Base-by-base conservation (phyloP, 768 basidiomycete species). In the Dioszegia aurantiaca region DNA sequence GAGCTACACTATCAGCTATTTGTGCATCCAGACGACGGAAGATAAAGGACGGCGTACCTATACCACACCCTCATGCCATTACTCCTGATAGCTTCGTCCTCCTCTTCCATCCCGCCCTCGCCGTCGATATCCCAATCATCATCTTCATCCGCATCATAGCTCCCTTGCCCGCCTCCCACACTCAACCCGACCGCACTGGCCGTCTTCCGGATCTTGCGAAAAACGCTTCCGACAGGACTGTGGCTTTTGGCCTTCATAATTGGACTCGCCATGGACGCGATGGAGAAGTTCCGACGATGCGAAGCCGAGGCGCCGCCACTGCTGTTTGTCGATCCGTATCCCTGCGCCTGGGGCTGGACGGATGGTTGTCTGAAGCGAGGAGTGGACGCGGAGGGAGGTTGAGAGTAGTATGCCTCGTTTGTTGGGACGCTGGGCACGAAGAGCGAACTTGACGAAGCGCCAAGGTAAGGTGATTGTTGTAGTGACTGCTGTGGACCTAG, bases 41-140 rank as follows among this genome's bases (percentile, higher is more conserved):
- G n/a, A n/a, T n/a, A n/a, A n/a, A n/a, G n/a, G 26, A 36, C 4
- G 45, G 71, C 63, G 61, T 60, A 70, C 67, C 66, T 70, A 55
- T 76, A 79, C 78, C 78, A 79, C 26, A 76, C 72, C 46, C 78
- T 65, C 56, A 90, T 85, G 33, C 92, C 92, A 65, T 94, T 94
- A 47, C 85, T 84, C 69, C 84, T 85, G 30, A 84, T 81, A 56
- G 85, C 86, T 17, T 74, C 62, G 45, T 70, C 74, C 24, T 74
- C 74, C 16, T 53, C 62, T 53, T 68, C 48, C 37, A 70, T 67
- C 42, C 65, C 62, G 36, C 61, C 63, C 24, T 60, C 70, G 14
- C 48, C 58, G 19, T 52, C 58, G 37, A 33, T 58, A 27, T 65
- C 62, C 40, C 62, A 60, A 24, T 44, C 57, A 36, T 59, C 63